Evolutionary conservation across 306 rosid species (phyloP).

Genomic region (Comarum palustre): DNA sequence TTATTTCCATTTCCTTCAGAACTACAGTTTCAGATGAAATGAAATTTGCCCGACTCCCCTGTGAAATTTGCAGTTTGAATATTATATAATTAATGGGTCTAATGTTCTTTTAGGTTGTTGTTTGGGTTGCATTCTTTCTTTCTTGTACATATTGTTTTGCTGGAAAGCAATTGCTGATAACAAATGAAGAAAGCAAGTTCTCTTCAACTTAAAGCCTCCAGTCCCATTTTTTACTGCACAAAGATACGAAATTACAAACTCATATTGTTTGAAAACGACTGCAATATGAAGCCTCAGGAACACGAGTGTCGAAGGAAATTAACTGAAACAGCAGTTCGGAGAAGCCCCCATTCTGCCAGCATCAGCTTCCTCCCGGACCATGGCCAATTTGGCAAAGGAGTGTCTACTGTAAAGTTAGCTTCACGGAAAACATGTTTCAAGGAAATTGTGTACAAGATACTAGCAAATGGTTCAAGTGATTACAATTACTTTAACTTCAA

Average conservation of each 20-base stretch:
- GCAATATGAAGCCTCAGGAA: neutral
- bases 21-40: conserved; percentile 9
- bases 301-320: neutral
- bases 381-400: neutral
- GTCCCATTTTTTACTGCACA: neutral
- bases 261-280: neutral
- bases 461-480: neutral
- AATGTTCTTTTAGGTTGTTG: neutral
- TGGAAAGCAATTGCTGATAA: neutral
- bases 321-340: neutral
- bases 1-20: neutral
- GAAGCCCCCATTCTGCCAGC: neutral
- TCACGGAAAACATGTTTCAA: neutral
- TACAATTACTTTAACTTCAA: neutral
- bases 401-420: neutral
- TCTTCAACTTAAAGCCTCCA: neutral
- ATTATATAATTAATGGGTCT: neutral
- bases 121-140: neutral
- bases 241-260: neutral
- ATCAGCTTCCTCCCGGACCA: neutral
- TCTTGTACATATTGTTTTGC: neutral
- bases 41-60: conserved; percentile 1
- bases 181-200: neutral
- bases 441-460: neutral
- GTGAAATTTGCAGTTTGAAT: conserved; percentile 8